Base-by-base conservation (phyloP, 768 basidiomycete species). In the Hericium coralloides region DNA sequence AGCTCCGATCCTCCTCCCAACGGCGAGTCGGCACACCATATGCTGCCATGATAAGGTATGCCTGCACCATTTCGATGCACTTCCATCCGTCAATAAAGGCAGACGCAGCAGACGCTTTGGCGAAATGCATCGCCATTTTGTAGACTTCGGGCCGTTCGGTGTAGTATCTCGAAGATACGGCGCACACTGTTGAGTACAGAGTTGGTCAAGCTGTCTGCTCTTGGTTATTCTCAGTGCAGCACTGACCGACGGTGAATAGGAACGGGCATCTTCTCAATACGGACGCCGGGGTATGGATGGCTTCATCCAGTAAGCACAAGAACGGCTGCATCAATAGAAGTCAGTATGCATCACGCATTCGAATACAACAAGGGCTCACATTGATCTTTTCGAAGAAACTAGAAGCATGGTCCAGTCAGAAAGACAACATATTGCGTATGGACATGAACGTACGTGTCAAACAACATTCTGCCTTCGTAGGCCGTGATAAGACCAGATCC, bases 31-130 rank as follows among this genome's bases (percentile, higher is more conserved):
- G 83, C 8, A 79, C 71, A 18, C 81, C 78, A 67, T 86, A 86
- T 8, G 81, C 78, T 38, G 81, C 78, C 71, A 86, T 74, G 31
- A 92, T 68, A 17, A 89, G 69, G 65, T 85, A 90, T 18, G 89
- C 88, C 66, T 92, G 89, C 57, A 83, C 85, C 57, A 85, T 80
- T 65, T 92, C 89, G n/a, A 90, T 78, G 58, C 80, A 83, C 65
- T 80, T 80, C 60, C 76, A 74, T 5, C 82, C 82, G 57, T 84
- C 80, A 12, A 83, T 74, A 53, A 86, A 73, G 2, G 82, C 76
- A 56, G 76, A 76, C 12, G 80, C 81, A 5, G 84, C 84, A 18
- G 79, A 74, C 54, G 82, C 79, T 58, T 79, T 75, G 7, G 84
- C 83, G 62, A 85, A 82, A 50, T 82, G 79, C 69, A 81, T 80